A percentile compares a stretch with the other conserved stretches of the same genome.
phyloP scores from a whole-genome alignment of 306 rosid species.

The Malus sieversii region DNA sequence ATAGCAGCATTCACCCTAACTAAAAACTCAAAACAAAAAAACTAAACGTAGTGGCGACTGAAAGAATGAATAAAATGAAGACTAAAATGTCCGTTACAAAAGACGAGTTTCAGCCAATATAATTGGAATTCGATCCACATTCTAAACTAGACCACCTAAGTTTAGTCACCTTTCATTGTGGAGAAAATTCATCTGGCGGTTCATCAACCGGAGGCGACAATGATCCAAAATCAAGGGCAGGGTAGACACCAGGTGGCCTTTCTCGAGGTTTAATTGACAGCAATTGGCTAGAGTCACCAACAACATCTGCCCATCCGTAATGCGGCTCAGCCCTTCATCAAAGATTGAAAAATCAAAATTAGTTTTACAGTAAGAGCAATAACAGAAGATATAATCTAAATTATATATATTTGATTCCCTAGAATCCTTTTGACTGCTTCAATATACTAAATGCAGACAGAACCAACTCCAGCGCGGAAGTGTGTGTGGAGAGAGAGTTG shows the following conservation, averaged over 20 bases:
- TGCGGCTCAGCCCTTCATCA: slow-evolving; percentile 84
- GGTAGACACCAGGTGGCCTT: slow-evolving; percentile 81
- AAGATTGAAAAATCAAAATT: slow-evolving; percentile 2
- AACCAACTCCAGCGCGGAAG: background rate
- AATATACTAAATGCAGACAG: background rate
- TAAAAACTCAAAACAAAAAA: too few species aligned
- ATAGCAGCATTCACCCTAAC: too few species aligned
- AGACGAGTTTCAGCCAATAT: slow-evolving; percentile 14
- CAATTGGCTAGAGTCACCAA: slow-evolving; percentile 81
- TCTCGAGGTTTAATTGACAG: slow-evolving; percentile 73
- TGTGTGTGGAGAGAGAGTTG: too few species aligned
- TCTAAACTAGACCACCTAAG: slow-evolving; percentile 14
- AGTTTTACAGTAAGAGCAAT: background rate
- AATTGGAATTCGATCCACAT: slow-evolving; percentile 15
- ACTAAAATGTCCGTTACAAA: slow-evolving; percentile 17
- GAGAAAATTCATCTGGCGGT: slow-evolving; percentile 41
- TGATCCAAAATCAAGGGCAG: slow-evolving; percentile 58
- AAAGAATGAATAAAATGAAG: slow-evolving; percentile 66
- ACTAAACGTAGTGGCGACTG: slow-evolving; percentile 7
- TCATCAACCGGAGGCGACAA: slow-evolving; percentile 35
- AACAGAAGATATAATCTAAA: background rate
- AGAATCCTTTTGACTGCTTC: background rate
- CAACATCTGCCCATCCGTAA: slow-evolving; percentile 96
- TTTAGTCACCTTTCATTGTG: slow-evolving; percentile 27
- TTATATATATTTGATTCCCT: background rate